A percentile compares a stretch with the other conserved stretches of the same genome.
Conservation (phyloP, 805 yeast species). For the Pichia pseudocactophila region DNA sequence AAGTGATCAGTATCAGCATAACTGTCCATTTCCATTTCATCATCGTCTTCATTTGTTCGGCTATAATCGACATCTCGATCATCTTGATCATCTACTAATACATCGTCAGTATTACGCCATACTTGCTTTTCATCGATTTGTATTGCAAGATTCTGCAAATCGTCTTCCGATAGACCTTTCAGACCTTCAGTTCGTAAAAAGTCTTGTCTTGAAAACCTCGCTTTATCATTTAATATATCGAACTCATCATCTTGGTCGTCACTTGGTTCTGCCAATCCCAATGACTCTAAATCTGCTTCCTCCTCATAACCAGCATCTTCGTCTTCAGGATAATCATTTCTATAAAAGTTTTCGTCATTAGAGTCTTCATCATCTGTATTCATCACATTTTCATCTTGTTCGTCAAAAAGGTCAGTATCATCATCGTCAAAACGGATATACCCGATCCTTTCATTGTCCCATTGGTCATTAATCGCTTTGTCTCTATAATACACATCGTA, state of each 20-base stretch:
- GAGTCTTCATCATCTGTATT: conserved; percentile 71
- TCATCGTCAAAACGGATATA: conserved; percentile 49
- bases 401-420: conserved; percentile 29
- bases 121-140: conserved; percentile 12
- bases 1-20: conserved; percentile 10
- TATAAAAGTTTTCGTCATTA: conserved; percentile 85
- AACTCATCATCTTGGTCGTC: conserved; percentile 32
- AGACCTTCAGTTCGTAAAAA: conserved; percentile 24
- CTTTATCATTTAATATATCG: conserved; percentile 27
- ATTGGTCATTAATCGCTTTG: conserved; percentile 37
- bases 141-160: conserved; percentile 29
- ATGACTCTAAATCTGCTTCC: conserved; percentile 22
- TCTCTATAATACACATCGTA: conserved; percentile 81
- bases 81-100: not conserved
- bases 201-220: conserved; percentile 24
- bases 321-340: conserved; percentile 92
- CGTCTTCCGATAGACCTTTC: conserved; percentile 15
- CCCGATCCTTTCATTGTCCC: conserved; percentile 36
- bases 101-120: not conserved
- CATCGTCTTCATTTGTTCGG: conserved; percentile 14
- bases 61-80: conserved; percentile 8
- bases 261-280: conserved; percentile 24
- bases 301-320: conserved; percentile 55
- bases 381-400: conserved; percentile 29
- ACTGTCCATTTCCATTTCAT: conserved; percentile 13